Base-by-base conservation (phyloP, 2,329 filamentous ascomycete species). In the Trichoderma afroharzianum region DNA sequence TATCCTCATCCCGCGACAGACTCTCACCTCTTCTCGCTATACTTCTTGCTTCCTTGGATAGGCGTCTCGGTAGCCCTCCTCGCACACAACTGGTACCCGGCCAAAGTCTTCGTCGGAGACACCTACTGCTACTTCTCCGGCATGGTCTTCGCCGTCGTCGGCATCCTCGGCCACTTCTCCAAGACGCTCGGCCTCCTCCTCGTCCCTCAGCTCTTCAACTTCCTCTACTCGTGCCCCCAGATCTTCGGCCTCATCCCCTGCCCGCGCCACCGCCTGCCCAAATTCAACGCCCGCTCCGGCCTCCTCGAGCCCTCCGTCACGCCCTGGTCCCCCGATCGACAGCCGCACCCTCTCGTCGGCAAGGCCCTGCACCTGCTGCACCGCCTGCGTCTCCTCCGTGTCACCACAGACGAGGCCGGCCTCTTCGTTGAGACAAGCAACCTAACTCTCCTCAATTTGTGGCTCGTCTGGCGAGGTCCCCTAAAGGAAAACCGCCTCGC, bases 121-220 rank as follows among this genome's bases (percentile, higher is more conserved):
- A 99, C 96, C 4, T 99, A 98, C 87, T 99, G 96, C 87, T 99
- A 99, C 84, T 98, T 99, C 81, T 96, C 96, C 0, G 96, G 96
- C 75, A 99, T 99, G 94, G 93, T 98, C 50, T 99, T 99, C 80
- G 96, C 95, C 68, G 95, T 98, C 58, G 96, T 98, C 75, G 94
- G 94, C 74, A 98, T 99, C 78, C 87, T 98, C 67, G 96, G 96
- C 28, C 96, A 99, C 84, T 99, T 99, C 84, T 97, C 93, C 85
- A 99, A 99, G 84, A 99, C 96, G 1, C 87, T 99, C 59, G 88
- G 97, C 70, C 88, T 99, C 64, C 87, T 99, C 9, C 92, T 99
- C 76, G 87, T 97, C 50, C 96, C 96, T 15, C 96, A 99, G 83
- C 92, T 97, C 77, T 94, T 97, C 88, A 99, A 99, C 85, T 98